A percentile compares a stretch with the other conserved stretches of the same genome.
Evolutionary conservation across 176 grass and related monocot genomes (phyloP).

Genomic region (Rhipidocladum racemiflorum): DNA sequence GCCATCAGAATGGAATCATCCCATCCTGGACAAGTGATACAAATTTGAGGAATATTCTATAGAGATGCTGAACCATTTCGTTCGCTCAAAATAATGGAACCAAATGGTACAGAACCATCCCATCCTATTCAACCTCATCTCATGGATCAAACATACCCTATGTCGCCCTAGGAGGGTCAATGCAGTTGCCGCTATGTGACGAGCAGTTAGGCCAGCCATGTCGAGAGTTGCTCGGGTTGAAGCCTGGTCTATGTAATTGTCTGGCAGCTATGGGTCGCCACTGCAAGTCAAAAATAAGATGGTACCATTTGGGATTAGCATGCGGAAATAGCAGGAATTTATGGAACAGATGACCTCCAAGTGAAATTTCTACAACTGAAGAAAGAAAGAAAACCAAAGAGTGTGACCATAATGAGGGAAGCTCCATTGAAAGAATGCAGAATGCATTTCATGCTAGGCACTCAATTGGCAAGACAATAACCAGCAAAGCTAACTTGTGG

Average conservation of each 20-base stretch:
- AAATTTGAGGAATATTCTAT: too few species aligned
- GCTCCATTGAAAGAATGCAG: not conserved
- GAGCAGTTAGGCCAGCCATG: constrained; percentile 59
- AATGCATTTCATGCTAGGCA: not conserved
- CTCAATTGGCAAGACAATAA: not conserved
- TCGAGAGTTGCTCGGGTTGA: constrained; percentile 62
- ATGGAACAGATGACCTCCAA: not conserved
- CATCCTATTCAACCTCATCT: too few species aligned
- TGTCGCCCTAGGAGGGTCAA: constrained; percentile 64
- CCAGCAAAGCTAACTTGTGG: not conserved
- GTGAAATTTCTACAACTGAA: not conserved
- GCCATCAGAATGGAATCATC: too few species aligned
- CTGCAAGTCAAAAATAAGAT: constrained; percentile 35
- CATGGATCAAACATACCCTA: too few species aligned
- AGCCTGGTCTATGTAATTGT: constrained; percentile 66
- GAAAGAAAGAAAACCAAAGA: not conserved
- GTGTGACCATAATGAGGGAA: not conserved
- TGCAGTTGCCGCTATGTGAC: constrained; percentile 69
- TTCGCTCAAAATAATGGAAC: too few species aligned
- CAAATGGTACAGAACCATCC: too few species aligned
- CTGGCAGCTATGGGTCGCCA: constrained; percentile 71
- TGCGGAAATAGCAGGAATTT: not conserved
- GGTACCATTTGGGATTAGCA: not conserved
- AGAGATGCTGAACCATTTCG: too few species aligned
- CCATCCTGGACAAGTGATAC: too few species aligned